These are phyloP conservation scores for Wickerhamiella lipophila DNA, from an alignment of 805 yeast species.

Conservation along the genomic window DNA sequence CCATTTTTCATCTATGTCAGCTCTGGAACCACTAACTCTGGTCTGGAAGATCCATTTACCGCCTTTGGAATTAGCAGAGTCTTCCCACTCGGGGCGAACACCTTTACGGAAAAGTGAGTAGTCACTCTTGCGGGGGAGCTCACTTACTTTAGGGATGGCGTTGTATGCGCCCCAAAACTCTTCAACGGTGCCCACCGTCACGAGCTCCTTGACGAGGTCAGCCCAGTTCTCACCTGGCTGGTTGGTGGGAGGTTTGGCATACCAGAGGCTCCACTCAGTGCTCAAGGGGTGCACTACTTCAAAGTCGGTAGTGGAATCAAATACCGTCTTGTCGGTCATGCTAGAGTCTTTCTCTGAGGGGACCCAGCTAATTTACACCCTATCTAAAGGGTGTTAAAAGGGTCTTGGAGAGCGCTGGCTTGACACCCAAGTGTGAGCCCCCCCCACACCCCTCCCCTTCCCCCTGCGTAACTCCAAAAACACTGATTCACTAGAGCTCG, in stretches of 20 bases:
- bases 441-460: too few relatives aligned
- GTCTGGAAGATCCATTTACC: conserved; percentile 87
- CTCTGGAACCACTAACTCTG: conserved; percentile 40
- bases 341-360: not conserved
- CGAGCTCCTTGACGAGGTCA: conserved; percentile 83
- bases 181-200: conserved; percentile 86
- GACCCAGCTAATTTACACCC: not conserved
- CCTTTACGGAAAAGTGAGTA: conserved; percentile 91
- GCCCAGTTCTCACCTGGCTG: conserved; percentile 69
- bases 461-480: too few relatives aligned
- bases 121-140: conserved; percentile 83
- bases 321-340: conserved; percentile 35
- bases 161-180: conserved; percentile 98
- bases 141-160: conserved; percentile 82
- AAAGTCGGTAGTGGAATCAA: conserved; percentile 41
- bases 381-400: not conserved
- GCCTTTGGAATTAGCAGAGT: conserved; percentile 69
- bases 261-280: conserved; percentile 93
- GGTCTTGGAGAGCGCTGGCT: too few relatives aligned
- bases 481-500: not conserved
- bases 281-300: conserved; percentile 79
- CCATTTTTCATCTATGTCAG: conserved; percentile 81
- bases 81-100: conserved; percentile 98
- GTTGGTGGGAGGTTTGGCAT: conserved; percentile 81
- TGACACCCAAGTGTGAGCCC: too few relatives aligned